Evolutionary conservation across 2,329 filamentous ascomycete genomes (phyloP).

Genomic region (Phialophora tarda): DNA sequence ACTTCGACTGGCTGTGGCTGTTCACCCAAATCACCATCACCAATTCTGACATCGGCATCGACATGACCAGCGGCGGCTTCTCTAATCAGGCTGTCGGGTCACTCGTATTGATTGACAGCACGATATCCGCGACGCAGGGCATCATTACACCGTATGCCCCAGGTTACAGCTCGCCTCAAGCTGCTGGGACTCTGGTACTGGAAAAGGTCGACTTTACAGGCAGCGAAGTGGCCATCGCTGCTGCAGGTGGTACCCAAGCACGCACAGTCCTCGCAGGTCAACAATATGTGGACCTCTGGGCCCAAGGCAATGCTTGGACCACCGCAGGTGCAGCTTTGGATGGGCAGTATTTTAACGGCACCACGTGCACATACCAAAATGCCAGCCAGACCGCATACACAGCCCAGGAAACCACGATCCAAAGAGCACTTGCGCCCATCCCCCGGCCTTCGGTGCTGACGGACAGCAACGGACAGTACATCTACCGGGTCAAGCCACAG

Average conservation of each 20-base stretch:
- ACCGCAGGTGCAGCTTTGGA: slow-evolving; percentile 33
- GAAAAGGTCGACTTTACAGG: slow-evolving; percentile 62
- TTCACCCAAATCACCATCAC: slow-evolving; percentile 60
- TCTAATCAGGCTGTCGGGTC: slow-evolving; percentile 58
- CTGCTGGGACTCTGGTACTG: slow-evolving; percentile 59
- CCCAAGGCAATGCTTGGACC: slow-evolving; percentile 72
- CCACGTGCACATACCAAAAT: slow-evolving; percentile 36
- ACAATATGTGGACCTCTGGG: slow-evolving; percentile 67
- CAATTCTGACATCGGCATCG: slow-evolving; percentile 60
- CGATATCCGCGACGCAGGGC: slow-evolving; percentile 59
- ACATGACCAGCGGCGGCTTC: slow-evolving; percentile 52
- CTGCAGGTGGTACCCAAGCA: slow-evolving; percentile 43
- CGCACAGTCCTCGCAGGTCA: slow-evolving; percentile 50
- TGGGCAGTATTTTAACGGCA: slow-evolving; percentile 37
- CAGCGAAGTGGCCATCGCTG: slow-evolving; percentile 53
- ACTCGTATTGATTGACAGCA: slow-evolving; percentile 63
- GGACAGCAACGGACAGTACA: slow-evolving; percentile 59
- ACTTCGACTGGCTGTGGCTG: slow-evolving; percentile 65
- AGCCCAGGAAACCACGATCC: slow-evolving; percentile 51
- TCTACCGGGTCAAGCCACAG: slow-evolving; percentile 59
- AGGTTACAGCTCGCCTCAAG: slow-evolving; percentile 49
- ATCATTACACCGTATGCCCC: slow-evolving; percentile 55
- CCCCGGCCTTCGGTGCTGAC: slow-evolving; percentile 53
- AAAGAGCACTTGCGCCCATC: slow-evolving; percentile 58
- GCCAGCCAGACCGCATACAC: slow-evolving; percentile 40